Percentiles rank a stretch among this genome's conserved stretches.
Evolutionary conservation across 2,329 filamentous ascomycete species (phyloP).

Genomic region (Colletotrichum graminicola): DNA sequence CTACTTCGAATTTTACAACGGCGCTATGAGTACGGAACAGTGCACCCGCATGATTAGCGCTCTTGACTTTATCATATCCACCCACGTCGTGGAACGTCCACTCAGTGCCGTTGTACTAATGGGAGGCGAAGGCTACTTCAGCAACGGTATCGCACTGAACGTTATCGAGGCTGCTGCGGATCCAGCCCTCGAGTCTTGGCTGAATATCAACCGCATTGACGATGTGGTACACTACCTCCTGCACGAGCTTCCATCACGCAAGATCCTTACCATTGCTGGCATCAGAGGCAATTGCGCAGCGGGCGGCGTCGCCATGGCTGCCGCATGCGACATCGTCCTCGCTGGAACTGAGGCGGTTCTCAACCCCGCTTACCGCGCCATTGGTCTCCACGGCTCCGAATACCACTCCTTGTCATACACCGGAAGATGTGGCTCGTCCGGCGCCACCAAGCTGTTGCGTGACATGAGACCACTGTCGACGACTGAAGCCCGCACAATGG

Average conservation of each 20-base stretch:
- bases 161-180: slow-evolving; percentile 56
- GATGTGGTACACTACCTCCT: slow-evolving; percentile 55
- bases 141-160: slow-evolving; percentile 58
- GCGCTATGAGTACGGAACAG: slow-evolving; percentile 56
- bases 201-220: slow-evolving; percentile 59
- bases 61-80: slow-evolving; percentile 51
- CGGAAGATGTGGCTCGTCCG: slow-evolving; percentile 52
- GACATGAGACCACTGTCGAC: slow-evolving; percentile 55
- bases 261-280: slow-evolving; percentile 54
- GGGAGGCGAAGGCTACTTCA: slow-evolving; percentile 56
- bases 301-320: slow-evolving; percentile 57
- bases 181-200: slow-evolving; percentile 55
- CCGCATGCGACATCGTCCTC: slow-evolving; percentile 53
- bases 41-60: slow-evolving; percentile 53
- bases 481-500: slow-evolving; percentile 52
- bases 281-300: slow-evolving; percentile 57
- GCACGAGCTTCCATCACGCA: slow-evolving; percentile 51
- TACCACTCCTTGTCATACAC: slow-evolving; percentile 56
- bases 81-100: slow-evolving; percentile 46
- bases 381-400: slow-evolving; percentile 55
- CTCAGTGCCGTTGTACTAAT: slow-evolving; percentile 55
- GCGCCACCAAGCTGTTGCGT: slow-evolving; percentile 49
- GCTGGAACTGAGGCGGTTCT: slow-evolving; percentile 54
- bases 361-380: slow-evolving; percentile 57
- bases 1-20: slow-evolving; percentile 59